Evolutionary conservation across 2,329 filamentous ascomycete species (phyloP), one percentile per base, ranked within the genome.

Genomic region (Teratosphaeria epicoccoides): DNA sequence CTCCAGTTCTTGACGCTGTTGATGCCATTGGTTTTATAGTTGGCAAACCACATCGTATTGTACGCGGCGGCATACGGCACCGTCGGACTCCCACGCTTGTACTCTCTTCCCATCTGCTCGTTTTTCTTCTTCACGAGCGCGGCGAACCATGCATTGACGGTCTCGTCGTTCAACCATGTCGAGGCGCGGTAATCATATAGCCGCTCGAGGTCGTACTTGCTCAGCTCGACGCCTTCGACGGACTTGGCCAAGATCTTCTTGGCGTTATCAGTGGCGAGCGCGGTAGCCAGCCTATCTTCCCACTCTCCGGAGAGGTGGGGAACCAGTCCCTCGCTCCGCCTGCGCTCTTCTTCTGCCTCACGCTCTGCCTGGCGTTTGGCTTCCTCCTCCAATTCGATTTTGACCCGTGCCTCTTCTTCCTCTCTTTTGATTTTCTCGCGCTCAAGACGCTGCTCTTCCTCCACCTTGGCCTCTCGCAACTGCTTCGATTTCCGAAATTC

Each of bases 141-240:
- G 24, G 76, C 68, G 24, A 88, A 73, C 46, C 80, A 79, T 12
- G 79, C 79, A 59, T 88, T 87, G 59, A 91, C 79, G 48, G 85
- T 79, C 59, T 87, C 83, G 64, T 90, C 87, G 57, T 90, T 89
- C 6, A 91, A 75, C 86, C 86, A 91, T 47, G 29, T 33, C 24
- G 40, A 17, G 40, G 23, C 29, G 0, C 68, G 73, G 14, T 46
- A 20, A 23, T 26, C 43, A 4, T 73, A 53, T 4, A 89, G 68
- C 46, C 76, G 83, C n/a, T 69, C 71, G 59, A 88, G 83, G 62
- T 87, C 84, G 49, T 80, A 77, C 1, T 71, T 64, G 1, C 63
- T 71, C 14, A 87, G 68, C 11, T 76, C 59, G 47, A 43, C 65
- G 58, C 49, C 68, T 54, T 76, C 57, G 28, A 28, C 64, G 58